phyloP scores from a whole-genome alignment of 2,329 filamentous ascomycete genomes.

The Hypoxylon sp. region DNA sequence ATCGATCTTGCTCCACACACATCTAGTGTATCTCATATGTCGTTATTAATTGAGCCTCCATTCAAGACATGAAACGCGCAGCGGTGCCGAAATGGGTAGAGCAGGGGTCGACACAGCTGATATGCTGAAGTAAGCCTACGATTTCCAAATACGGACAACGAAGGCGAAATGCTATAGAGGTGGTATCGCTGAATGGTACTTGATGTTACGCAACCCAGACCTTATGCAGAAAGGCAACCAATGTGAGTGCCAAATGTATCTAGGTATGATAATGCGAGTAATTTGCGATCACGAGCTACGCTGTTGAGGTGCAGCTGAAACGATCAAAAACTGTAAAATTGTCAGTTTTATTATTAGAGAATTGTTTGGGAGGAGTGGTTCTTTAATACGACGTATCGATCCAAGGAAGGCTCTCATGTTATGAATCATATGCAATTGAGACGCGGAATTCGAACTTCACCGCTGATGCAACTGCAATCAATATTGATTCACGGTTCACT shows the following conservation, averaged over 20 bases:
- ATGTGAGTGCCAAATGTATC: slow-evolving; percentile 16
- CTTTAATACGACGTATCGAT: slow-evolving; percentile 21
- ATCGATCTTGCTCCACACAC: slow-evolving; percentile 4
- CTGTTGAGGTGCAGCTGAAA: slow-evolving; percentile 37
- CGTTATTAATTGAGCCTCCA: slow-evolving; percentile 24
- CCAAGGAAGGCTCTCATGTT: slow-evolving; percentile 18
- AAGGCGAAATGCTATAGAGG: slow-evolving; percentile 26
- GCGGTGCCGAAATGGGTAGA: slow-evolving; percentile 11
- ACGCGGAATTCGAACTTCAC: slow-evolving; percentile 28
- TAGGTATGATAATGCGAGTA: slow-evolving; percentile 6
- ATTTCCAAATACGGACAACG: slow-evolving; percentile 31
- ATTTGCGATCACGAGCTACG: slow-evolving; percentile 11
- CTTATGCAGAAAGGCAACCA: slow-evolving; percentile 26
- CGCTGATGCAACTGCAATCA: slow-evolving; percentile 7
- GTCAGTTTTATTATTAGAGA: slow-evolving; percentile 39
- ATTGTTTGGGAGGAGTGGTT: slow-evolving; percentile 1
- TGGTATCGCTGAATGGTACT: slow-evolving; percentile 15
- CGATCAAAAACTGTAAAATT: slow-evolving; percentile 19
- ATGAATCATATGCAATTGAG: slow-evolving; percentile 14
- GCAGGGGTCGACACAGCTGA: slow-evolving; percentile 28
- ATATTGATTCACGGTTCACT: not conserved
- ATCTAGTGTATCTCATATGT: slow-evolving; percentile 8
- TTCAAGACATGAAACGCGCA: slow-evolving; percentile 27
- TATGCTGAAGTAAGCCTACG: slow-evolving; percentile 24
- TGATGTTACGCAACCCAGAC: slow-evolving; percentile 23